Conservation (phyloP, 257 asterid species). For the Coffea eugenioides region DNA sequence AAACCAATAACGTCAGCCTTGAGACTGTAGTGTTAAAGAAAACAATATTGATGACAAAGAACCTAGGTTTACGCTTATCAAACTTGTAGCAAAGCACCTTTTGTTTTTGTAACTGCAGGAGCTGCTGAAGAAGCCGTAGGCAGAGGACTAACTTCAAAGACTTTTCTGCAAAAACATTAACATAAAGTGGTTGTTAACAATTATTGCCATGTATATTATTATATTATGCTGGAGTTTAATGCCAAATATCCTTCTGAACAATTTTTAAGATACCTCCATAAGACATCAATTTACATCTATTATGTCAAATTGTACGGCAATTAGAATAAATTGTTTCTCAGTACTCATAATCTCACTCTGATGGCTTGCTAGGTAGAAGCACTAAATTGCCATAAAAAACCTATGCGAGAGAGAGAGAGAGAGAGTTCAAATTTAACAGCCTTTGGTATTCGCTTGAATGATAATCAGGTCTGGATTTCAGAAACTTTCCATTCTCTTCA, state of each 20-base stretch:
- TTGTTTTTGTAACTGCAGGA: conserved; percentile 35
- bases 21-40: neutral
- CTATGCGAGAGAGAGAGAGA: neutral
- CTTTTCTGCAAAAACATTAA: conserved; percentile 49
- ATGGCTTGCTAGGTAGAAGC: neutral
- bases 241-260: no score
- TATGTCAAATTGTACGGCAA: neutral
- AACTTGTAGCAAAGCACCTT: conserved; percentile 38
- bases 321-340: neutral
- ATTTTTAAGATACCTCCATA: neutral
- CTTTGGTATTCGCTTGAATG: neutral
- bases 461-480: neutral
- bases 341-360: neutral
- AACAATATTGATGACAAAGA: neutral
- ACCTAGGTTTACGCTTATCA: neutral
- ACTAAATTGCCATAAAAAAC: neutral
- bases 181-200: neutral
- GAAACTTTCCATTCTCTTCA: neutral
- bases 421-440: neutral
- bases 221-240: neutral
- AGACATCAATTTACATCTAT: neutral
- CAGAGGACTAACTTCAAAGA: conserved; percentile 48
- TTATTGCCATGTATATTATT: neutral
- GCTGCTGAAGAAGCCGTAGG: conserved; percentile 40
- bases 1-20: neutral